A percentile compares a stretch with the other conserved stretches of the same genome.
Evolutionary conservation across 495 filamentous ascomycete species (phyloP).

Genomic region (Penicillium canariense): DNA sequence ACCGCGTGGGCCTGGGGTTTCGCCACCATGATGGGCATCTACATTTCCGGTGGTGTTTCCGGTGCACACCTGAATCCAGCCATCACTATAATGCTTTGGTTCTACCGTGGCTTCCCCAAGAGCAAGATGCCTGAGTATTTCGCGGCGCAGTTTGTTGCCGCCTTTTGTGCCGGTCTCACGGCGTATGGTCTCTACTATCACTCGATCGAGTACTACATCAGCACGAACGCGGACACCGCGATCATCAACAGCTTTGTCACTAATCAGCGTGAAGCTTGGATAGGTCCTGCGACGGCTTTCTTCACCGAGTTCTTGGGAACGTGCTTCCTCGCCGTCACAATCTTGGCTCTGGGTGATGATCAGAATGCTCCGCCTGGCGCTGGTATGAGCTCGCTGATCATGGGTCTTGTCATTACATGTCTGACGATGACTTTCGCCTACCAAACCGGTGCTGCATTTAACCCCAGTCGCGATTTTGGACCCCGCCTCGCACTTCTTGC

Average conservation of each 20-base stretch:
- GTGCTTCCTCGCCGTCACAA: conserved; percentile 40
- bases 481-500: conserved; percentile 44
- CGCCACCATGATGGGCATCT: conserved; percentile 57
- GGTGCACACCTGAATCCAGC: conserved; percentile 54
- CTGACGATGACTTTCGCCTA: conserved; percentile 46
- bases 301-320: conserved; percentile 52
- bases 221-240: conserved; percentile 25
- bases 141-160: conserved; percentile 46
- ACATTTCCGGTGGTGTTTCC: conserved; percentile 55
- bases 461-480: conserved; percentile 52
- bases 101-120: conserved; percentile 53
- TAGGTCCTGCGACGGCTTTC: conserved; percentile 46
- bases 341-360: conserved; percentile 55
- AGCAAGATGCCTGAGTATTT: conserved; percentile 48
- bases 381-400: conserved; percentile 50
- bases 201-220: conserved; percentile 42
- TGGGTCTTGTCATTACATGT: conserved; percentile 45
- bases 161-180: conserved; percentile 41
- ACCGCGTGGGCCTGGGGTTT: conserved; percentile 56
- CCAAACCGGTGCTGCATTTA: conserved; percentile 49
- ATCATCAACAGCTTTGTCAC: conserved; percentile 45
- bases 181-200: conserved; percentile 52
- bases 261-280: conserved; percentile 41
- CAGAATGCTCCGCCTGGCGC: conserved; percentile 54
- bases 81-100: conserved; percentile 47